Base-by-base conservation (phyloP, 768 basidiomycete species). In the Hysterangium stoloniferum region DNA sequence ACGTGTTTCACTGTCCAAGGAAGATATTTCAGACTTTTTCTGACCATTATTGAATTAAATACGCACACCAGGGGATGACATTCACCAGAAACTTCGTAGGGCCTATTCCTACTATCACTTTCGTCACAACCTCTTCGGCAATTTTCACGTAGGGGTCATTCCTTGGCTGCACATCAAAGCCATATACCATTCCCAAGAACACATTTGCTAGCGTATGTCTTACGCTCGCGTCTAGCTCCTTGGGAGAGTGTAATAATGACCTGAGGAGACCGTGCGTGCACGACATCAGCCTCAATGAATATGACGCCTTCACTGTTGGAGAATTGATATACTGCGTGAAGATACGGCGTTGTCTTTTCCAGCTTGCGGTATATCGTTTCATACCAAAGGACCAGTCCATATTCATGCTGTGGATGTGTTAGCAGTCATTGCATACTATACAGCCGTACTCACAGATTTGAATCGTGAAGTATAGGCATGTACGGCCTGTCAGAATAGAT, bases 11-110 rank as follows among this genome's bases (percentile, higher is more conserved):
- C 55, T 56, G 13, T n/a, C n/a, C n/a, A n/a, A n/a, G n/a, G n/a
- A 49, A 15, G 29, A 49, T 28, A 11, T 46, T 13, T 13, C 11
- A 53, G 4, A 38, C 8, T 28, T 15, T 33, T 8, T 1, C 4
- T 5, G 17, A 27, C 36, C 13, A 41, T 8, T 4, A 28, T 22
- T 8, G 19, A 27, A n/a, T 17, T 7, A 11, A 29, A 32, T 8
- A 45, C 42, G 20, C 27, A 55, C 57, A 34, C 25, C 45, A 11
- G 44, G 43, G 57, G 19, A 48, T 25, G 31, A 43, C 3, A 22
- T 52, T 66, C 12, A 69, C 68, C 3, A 66, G 54, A 41, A 60
- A 71, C 5, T 53, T 54, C 4, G 66, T 66, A 6, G 66, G 66
- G 9, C 60, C 43, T 0, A 56, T 61, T 24, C 64, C 66, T 25